Evolutionary conservation across 1,284 basidiomycete genomes (phyloP).

Genomic region (Naganishia sp.): DNA sequence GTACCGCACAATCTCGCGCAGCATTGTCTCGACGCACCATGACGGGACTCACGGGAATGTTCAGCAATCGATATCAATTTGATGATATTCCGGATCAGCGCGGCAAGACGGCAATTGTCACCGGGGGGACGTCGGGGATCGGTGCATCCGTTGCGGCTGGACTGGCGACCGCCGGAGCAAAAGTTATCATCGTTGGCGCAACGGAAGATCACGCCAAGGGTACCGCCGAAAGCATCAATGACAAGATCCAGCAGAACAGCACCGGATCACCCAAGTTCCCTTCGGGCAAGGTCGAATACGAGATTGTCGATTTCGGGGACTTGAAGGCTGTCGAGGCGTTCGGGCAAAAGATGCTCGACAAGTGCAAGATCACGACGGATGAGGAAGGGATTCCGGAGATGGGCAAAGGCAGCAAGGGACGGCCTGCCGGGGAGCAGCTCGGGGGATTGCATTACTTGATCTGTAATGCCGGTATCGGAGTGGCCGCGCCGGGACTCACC

Average conservation of each 20-base stretch:
- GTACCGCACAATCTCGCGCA: neutral
- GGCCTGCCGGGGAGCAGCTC: conserved; percentile 1
- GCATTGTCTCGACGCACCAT: conserved; percentile 14
- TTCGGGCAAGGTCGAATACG: conserved; percentile 38
- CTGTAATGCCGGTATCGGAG: conserved; percentile 48
- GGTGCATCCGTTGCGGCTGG: conserved; percentile 22
- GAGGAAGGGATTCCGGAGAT: conserved; percentile 19
- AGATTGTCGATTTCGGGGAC: conserved; percentile 43
- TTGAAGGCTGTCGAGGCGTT: conserved; percentile 59
- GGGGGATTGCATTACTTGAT: conserved; percentile 37
- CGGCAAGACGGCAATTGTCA: conserved; percentile 48
- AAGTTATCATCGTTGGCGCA: conserved; percentile 30
- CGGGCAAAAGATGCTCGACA: conserved; percentile 62
- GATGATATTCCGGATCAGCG: conserved; percentile 50
- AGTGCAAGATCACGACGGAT: conserved; percentile 63
- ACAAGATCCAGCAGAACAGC: conserved; percentile 18
- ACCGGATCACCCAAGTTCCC: conserved; percentile 37
- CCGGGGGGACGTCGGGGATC: conserved; percentile 40
- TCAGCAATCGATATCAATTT: conserved; percentile 47
- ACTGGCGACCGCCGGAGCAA: conserved; percentile 29
- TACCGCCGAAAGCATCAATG: conserved; percentile 26
- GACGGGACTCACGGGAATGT: conserved; percentile 42
- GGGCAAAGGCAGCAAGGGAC: conserved; percentile 21
- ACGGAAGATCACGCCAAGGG: conserved; percentile 44
- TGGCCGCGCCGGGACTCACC: conserved; percentile 45